Evolutionary conservation across 2,329 filamentous ascomycete species (phyloP).

Genomic region (Fusarium sp.): DNA sequence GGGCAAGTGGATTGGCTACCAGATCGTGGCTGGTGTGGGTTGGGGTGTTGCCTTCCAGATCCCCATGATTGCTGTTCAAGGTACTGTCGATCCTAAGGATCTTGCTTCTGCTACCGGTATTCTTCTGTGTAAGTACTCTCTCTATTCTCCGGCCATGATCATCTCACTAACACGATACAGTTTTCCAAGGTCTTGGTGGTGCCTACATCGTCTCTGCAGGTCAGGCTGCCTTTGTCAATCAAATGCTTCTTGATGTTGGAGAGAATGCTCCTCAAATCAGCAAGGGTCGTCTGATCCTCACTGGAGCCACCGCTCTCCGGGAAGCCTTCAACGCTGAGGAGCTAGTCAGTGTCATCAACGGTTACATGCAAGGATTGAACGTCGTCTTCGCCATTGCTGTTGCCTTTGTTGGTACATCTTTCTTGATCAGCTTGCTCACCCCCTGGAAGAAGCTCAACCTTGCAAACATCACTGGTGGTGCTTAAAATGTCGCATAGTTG

Average conservation of each 20-base stretch:
- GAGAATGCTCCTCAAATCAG: slow-evolving; percentile 55
- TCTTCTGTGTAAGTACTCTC: slow-evolving; percentile 56
- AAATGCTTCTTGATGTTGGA: slow-evolving; percentile 55
- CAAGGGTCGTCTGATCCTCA: slow-evolving; percentile 55
- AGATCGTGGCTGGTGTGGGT: slow-evolving; percentile 64
- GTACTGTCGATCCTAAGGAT: slow-evolving; percentile 57
- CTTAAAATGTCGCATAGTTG: slow-evolving; percentile 31
- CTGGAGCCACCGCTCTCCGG: slow-evolving; percentile 69
- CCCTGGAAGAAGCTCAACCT: slow-evolving; percentile 57
- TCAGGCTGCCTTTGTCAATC: slow-evolving; percentile 63
- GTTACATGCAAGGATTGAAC: slow-evolving; percentile 75
- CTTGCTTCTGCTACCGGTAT: slow-evolving; percentile 63
- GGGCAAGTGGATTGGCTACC: slow-evolving; percentile 66
- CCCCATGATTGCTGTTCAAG: slow-evolving; percentile 65
- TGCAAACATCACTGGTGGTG: slow-evolving; percentile 49
- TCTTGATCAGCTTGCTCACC: slow-evolving; percentile 53
- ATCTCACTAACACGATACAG: slow-evolving; percentile 42
- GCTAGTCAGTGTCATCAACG: slow-evolving; percentile 66
- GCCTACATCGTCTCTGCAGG: slow-evolving; percentile 64
- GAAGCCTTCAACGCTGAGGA: slow-evolving; percentile 61
- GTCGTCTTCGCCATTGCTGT: slow-evolving; percentile 71
- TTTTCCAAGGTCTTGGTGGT: slow-evolving; percentile 65
- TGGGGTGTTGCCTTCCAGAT: slow-evolving; percentile 62
- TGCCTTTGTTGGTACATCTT: slow-evolving; percentile 60
- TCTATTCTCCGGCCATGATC: background rate